phyloP scores from a whole-genome alignment of 441 rosid genomes.

The Erodium moschatum region DNA sequence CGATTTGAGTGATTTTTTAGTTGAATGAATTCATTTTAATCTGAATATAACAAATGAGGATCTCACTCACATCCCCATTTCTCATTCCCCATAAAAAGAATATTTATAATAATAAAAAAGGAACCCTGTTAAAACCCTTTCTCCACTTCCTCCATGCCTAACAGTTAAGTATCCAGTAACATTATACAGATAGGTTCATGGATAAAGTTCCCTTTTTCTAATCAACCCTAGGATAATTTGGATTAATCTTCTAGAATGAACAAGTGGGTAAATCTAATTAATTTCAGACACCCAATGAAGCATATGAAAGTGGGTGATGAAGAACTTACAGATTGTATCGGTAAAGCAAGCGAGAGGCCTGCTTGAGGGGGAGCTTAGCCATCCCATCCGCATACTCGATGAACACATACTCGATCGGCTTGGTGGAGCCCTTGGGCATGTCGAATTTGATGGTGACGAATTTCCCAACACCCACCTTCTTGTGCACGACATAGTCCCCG shows the following conservation, averaged over 20 bases:
- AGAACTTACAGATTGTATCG: slow-evolving; percentile 73
- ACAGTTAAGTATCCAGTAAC: background rate
- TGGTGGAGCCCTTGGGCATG: slow-evolving; percentile 47
- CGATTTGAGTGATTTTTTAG: too few species aligned
- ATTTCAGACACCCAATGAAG: background rate
- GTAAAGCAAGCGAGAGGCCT: slow-evolving; percentile 84
- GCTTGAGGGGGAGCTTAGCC: slow-evolving; percentile 96
- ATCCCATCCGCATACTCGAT: slow-evolving; percentile 92
- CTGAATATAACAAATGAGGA: background rate
- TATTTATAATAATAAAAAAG: background rate
- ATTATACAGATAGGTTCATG: background rate
- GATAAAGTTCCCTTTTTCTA: background rate
- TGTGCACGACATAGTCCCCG: slow-evolving; percentile 92
- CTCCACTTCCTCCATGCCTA: background rate
- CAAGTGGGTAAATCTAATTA: background rate
- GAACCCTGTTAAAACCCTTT: background rate
- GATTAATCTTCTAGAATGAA: background rate
- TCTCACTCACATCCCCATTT: background rate
- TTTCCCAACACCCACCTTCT: slow-evolving; percentile 86
- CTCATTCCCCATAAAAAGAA: background rate
- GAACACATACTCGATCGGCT: slow-evolving; percentile 67
- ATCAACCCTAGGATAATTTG: background rate
- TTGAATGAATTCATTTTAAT: background rate
- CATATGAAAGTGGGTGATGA: background rate
- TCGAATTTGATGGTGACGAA: slow-evolving; percentile 80